Evolutionary conservation across 2,329 filamentous ascomycete species (phyloP).

Genomic region (Nothophoma quercina): DNA sequence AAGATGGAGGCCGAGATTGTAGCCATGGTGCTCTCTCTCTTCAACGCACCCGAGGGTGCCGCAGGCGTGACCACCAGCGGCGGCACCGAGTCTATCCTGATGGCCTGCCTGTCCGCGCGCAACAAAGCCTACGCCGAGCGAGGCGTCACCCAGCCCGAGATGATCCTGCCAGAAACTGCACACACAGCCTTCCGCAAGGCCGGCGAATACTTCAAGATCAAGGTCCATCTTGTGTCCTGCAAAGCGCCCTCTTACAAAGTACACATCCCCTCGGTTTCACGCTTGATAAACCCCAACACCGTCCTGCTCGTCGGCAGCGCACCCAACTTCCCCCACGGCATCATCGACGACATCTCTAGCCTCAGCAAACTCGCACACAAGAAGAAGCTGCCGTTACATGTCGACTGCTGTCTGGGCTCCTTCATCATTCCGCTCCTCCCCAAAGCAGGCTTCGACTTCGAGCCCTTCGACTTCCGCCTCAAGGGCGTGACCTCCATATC

Average conservation of each 20-base stretch:
- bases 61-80: conserved; percentile 91
- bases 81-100: conserved; percentile 94
- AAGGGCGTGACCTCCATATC: conserved; percentile 95
- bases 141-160: conserved; percentile 90
- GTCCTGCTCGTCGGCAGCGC: conserved; percentile 91
- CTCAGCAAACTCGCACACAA: conserved; percentile 83
- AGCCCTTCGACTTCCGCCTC: conserved; percentile 90
- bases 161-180: conserved; percentile 94
- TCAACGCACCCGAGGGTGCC: conserved; percentile 84
- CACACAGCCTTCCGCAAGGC: conserved; percentile 98
- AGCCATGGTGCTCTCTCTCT: conserved; percentile 87
- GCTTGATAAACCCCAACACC: conserved; percentile 93
- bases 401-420: conserved; percentile 96
- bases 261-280: conserved; percentile 76
- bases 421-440: conserved; percentile 93
- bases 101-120: conserved; percentile 89
- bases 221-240: conserved; percentile 85
- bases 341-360: conserved; percentile 90
- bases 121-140: conserved; percentile 88
- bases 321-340: conserved; percentile 97
- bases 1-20: conserved; percentile 99
- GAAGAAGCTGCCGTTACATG: conserved; percentile 85
- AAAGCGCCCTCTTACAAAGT: conserved; percentile 87
- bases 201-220: conserved; percentile 95
- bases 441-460: conserved; percentile 89